Conservation (phyloP, 805 yeast species). For the Wickerhamomyces subpelliculosus region DNA sequence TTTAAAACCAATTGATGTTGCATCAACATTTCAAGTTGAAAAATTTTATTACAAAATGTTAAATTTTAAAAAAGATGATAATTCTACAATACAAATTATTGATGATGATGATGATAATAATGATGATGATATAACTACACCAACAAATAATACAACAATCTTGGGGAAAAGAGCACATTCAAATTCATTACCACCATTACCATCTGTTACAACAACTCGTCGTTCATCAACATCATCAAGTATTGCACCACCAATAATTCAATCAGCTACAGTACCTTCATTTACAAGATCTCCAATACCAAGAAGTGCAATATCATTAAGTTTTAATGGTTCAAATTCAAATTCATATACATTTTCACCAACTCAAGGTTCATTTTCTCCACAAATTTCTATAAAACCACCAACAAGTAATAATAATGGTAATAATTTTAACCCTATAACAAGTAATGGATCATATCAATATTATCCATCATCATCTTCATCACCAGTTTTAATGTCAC, state of each 20-base stretch:
- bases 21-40: slow-evolving; percentile 45
- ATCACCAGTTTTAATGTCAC: slow-evolving; percentile 21
- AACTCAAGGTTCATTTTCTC: slow-evolving; percentile 2
- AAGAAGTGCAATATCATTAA: slow-evolving; percentile 17
- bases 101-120: neutral
- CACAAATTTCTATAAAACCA: neutral
- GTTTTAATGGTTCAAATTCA: slow-evolving; percentile 17
- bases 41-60: slow-evolving; percentile 29
- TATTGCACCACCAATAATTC: no score
- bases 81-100: neutral
- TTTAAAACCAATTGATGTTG: slow-evolving; percentile 59
- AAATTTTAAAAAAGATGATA: slow-evolving; percentile 10
- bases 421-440: no score
- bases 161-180: slow-evolving; percentile 12
- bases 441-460: no score
- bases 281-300: slow-evolving; percentile 18
- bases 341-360: slow-evolving; percentile 21
- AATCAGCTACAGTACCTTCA: no score
- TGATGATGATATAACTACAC: neutral
- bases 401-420: no score
- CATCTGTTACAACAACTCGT: slow-evolving; percentile 25
- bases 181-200: slow-evolving; percentile 26
- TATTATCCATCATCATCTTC: slow-evolving; percentile 3
- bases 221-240: slow-evolving; percentile 20
- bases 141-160: no score